A percentile compares a stretch with the other conserved stretches of the same genome.
Evolutionary conservation across 345 rosid species (phyloP).

Genomic region (Salix exigua): DNA sequence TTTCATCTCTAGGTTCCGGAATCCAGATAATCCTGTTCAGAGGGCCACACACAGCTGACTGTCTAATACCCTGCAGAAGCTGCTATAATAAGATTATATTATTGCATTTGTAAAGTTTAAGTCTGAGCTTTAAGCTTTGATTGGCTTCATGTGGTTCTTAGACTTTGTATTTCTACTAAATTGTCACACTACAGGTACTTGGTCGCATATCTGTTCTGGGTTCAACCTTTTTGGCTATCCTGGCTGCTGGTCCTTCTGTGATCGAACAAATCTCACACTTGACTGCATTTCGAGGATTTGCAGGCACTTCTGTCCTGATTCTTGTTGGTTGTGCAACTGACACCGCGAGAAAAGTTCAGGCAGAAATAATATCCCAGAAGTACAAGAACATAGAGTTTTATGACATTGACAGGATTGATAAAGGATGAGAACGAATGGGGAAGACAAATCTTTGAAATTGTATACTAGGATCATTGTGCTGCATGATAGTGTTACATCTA

Average conservation of each 20-base stretch:
- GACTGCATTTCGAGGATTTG: constrained; percentile 97
- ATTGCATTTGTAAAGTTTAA: background rate
- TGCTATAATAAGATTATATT: background rate
- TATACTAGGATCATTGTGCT: background rate
- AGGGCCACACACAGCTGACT: background rate
- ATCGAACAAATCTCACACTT: constrained; percentile 82
- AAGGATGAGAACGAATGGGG: background rate
- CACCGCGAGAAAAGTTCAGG: constrained; percentile 95
- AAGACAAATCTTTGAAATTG: background rate
- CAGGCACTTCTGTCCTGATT: constrained; percentile 95
- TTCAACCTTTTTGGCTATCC: constrained; percentile 74
- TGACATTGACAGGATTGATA: constrained; percentile 51
- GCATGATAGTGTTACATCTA: background rate
- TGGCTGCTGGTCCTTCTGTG: constrained; percentile 97
- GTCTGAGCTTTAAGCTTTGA: background rate
- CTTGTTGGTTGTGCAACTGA: constrained; percentile 99
- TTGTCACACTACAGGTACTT: constrained; percentile 55
- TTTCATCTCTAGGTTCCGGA: background rate
- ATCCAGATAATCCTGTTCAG: background rate
- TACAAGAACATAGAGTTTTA: constrained; percentile 92
- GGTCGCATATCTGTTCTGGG: constrained; percentile 95
- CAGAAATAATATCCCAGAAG: constrained; percentile 92
- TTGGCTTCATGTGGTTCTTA: background rate
- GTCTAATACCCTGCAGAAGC: constrained; percentile 4
- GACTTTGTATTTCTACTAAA: background rate